Percentiles rank a stretch among this genome's conserved stretches.
Conservation (phyloP, 495 filamentous ascomycete species). For the Cercophora newfieldiana region DNA sequence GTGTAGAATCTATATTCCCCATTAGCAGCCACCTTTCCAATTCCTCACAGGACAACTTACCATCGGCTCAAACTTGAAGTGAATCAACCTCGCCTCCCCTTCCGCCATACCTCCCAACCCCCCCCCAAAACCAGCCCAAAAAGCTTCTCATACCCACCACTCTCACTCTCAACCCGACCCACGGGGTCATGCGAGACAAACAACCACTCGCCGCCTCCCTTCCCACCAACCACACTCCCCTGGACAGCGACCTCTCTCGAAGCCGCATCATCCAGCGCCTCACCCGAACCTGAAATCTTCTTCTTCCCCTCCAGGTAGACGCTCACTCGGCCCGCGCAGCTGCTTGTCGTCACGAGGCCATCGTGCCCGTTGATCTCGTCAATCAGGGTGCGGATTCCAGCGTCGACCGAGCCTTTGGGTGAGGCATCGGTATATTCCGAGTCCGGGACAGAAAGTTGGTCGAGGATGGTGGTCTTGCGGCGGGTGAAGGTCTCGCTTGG, state of each 20-base stretch:
- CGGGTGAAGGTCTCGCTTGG: constrained; percentile 47
- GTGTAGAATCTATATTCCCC: constrained; percentile 71
- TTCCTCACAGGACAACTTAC: constrained; percentile 48
- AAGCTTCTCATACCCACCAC: constrained; percentile 8
- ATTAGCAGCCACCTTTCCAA: constrained; percentile 3
- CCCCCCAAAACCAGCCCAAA: constrained; percentile 11
- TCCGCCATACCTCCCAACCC: constrained; percentile 15
- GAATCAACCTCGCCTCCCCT: constrained; percentile 60
- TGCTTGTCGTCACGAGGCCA: constrained; percentile 85
- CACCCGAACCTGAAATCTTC: background rate
- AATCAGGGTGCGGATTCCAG: constrained; percentile 72
- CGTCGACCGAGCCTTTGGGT: constrained; percentile 83
- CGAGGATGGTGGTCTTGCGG: constrained; percentile 67
- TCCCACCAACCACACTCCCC: constrained; percentile 59
- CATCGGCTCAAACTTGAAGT: constrained; percentile 95
- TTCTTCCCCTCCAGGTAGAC: constrained; percentile 82
- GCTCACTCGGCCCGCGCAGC: constrained; percentile 79
- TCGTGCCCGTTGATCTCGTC: constrained; percentile 68
- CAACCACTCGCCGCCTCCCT: constrained; percentile 80
- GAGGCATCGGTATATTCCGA: constrained; percentile 72
- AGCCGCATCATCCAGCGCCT: constrained; percentile 14
- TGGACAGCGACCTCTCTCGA: constrained; percentile 12
- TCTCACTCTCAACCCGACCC: constrained; percentile 13
- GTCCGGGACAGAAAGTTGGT: constrained; percentile 61
- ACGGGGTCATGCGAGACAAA: constrained; percentile 83